Evolutionary conservation across 2,329 filamentous ascomycete genomes (phyloP).

Genomic region (Plenodomus tracheiphilus): DNA sequence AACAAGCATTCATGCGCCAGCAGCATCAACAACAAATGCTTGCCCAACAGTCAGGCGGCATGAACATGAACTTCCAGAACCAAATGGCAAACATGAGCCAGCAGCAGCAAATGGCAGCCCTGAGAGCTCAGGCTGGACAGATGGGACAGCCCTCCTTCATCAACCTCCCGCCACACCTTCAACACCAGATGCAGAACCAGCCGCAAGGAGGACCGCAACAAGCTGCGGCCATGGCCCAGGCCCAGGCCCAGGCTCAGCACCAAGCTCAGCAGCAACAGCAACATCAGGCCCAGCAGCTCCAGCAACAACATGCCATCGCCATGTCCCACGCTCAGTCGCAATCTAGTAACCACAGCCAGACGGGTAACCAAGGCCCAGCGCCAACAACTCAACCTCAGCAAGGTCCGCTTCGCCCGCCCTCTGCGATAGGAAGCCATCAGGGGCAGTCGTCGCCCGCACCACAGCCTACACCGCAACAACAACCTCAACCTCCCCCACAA

Average conservation of each 20-base stretch:
- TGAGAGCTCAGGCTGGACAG: slow-evolving; percentile 19
- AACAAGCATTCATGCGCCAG: slow-evolving; percentile 51
- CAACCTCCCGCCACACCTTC: slow-evolving; percentile 42
- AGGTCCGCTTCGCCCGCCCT: slow-evolving; percentile 44
- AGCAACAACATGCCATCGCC: slow-evolving; percentile 47
- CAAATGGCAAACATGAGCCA: slow-evolving; percentile 56
- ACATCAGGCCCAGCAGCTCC: slow-evolving; percentile 39
- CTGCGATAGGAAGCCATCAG: slow-evolving; percentile 44
- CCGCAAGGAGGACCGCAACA: slow-evolving; percentile 49
- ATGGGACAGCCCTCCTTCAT: slow-evolving; percentile 29
- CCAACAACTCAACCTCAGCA: slow-evolving; percentile 41
- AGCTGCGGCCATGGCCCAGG: slow-evolving; percentile 51
- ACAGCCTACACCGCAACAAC: slow-evolving; percentile 43
- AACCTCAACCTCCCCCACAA: slow-evolving; percentile 44
- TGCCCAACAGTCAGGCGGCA: slow-evolving; percentile 58
- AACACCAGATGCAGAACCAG: slow-evolving; percentile 50
- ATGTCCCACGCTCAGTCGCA: slow-evolving; percentile 56
- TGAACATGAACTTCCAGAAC: slow-evolving; percentile 59
- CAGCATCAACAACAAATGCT: slow-evolving; percentile 58
- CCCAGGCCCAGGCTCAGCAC: slow-evolving; percentile 51
- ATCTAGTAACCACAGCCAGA: slow-evolving; percentile 53
- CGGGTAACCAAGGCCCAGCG: slow-evolving; percentile 45
- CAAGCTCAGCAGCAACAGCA: slow-evolving; percentile 15
- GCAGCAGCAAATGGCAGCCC: slow-evolving; percentile 35
- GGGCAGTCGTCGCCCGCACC: slow-evolving; percentile 45